phyloP scores from a whole-genome alignment of 306 rosid genomes.

The Acacia crassicarpa region DNA sequence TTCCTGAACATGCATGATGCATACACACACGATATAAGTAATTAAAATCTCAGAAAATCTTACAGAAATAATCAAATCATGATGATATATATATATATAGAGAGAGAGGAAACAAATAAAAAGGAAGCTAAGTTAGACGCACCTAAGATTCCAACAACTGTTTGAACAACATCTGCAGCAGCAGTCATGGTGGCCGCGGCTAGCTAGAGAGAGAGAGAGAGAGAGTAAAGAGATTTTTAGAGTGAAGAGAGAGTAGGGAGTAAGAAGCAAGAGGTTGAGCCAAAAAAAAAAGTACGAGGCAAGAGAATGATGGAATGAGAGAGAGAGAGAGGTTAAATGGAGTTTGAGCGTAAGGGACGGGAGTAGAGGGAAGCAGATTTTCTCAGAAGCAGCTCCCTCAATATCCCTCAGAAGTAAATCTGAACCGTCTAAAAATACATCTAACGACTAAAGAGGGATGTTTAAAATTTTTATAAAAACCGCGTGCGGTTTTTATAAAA shows the following conservation, averaged over 20 bases:
- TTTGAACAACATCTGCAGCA: constrained; percentile 59
- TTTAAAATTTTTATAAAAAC: too few species aligned
- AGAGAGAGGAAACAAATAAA: neutral
- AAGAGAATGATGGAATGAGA: neutral
- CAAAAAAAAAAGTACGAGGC: too few species aligned
- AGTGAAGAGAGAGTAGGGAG: neutral
- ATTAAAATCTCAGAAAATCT: neutral
- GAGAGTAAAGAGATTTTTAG: too few species aligned
- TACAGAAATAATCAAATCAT: neutral
- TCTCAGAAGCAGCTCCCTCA: too few species aligned
- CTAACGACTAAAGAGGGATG: too few species aligned
- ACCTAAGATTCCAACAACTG: constrained; percentile 65
- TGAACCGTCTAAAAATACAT: too few species aligned
- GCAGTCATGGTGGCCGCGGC: constrained; percentile 46
- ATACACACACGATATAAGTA: neutral
- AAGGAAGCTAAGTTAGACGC: neutral
- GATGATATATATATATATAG: too few species aligned
- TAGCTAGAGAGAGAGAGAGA: neutral
- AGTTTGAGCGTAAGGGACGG: neutral
- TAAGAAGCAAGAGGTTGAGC: neutral
- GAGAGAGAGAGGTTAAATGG: neutral
- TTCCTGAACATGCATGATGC: constrained; percentile 50
- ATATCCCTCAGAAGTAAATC: too few species aligned
- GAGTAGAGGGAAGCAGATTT: too few species aligned
- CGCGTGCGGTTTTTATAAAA: too few species aligned